Conservation (phyloP, 129 eudicot genomes). For the Ambrosia artemisiifolia region DNA sequence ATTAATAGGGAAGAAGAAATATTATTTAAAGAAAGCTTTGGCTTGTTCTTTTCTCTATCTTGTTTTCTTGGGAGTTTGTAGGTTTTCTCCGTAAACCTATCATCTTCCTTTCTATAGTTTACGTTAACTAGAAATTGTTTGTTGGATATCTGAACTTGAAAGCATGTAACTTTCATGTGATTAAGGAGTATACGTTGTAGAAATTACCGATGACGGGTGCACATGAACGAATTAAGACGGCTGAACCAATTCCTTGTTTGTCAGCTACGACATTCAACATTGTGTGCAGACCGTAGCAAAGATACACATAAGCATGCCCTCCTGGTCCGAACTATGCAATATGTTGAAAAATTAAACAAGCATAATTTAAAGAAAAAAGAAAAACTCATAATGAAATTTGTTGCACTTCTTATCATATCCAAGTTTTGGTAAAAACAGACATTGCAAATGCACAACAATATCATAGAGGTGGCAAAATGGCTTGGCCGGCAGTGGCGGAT, state of each 20-base stretch:
- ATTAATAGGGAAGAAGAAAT: too few species aligned
- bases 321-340: constrained; percentile 78
- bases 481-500: neutral
- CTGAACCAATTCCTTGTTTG: constrained; percentile 86
- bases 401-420: neutral
- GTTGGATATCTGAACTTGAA: neutral
- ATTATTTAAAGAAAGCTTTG: too few species aligned
- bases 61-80: too few species aligned
- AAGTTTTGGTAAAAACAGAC: neutral
- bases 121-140: neutral
- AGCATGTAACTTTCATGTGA: neutral
- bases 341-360: neutral
- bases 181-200: neutral
- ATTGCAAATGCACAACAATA: neutral
- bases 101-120: neutral
- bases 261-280: constrained; percentile 98
- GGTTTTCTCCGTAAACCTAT: too few species aligned
- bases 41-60: too few species aligned
- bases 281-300: constrained; percentile 88
- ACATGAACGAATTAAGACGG: constrained; percentile 90
- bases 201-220: constrained; percentile 78
- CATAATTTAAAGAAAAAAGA: neutral
- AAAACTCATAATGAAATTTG: neutral
- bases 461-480: neutral
- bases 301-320: constrained; percentile 96